phyloP scores from a whole-genome alignment of 176 grass and related monocot genomes.

The sorghum (Sorghum bicolor) region DNA sequence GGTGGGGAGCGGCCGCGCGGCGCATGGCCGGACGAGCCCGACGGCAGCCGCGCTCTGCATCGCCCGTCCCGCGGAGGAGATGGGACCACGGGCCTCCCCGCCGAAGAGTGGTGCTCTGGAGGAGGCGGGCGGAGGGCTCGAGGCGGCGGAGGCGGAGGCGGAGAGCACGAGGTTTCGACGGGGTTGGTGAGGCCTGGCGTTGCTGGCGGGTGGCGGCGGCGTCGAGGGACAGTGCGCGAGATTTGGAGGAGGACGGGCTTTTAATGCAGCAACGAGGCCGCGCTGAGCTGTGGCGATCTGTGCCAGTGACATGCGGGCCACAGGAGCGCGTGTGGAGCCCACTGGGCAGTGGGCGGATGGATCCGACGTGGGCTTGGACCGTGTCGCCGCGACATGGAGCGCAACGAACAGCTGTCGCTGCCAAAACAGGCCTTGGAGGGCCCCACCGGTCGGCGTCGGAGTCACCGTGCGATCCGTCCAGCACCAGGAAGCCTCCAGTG shows the following conservation, averaged over 20 bases:
- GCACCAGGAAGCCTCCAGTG: no score
- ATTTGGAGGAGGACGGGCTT: neutral
- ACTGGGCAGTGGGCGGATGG: neutral
- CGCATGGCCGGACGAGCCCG: conserved; percentile 44
- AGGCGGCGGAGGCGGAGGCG: conserved; percentile 40
- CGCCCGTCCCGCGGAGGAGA: neutral
- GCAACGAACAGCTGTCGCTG: neutral
- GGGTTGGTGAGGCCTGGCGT: neutral
- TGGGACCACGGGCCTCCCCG: neutral
- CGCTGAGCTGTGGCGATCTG: conserved; percentile 14
- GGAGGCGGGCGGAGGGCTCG: conserved; percentile 9
- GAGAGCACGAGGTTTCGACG: conserved; percentile 32
- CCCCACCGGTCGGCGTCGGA: neutral
- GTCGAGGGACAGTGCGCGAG: neutral
- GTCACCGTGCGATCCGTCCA: neutral
- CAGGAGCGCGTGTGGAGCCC: neutral
- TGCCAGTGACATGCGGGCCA: neutral
- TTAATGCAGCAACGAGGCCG: neutral
- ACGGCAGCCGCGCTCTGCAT: conserved; percentile 55
- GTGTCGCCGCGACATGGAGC: neutral
- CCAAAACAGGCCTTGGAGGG: neutral
- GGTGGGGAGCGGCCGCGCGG: neutral
- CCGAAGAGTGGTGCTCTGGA: neutral
- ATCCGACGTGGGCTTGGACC: neutral
- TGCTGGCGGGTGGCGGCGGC: no score